Base-by-base conservation (phyloP, 768 basidiomycete genomes). In the Mrakia hoshinonis region DNA sequence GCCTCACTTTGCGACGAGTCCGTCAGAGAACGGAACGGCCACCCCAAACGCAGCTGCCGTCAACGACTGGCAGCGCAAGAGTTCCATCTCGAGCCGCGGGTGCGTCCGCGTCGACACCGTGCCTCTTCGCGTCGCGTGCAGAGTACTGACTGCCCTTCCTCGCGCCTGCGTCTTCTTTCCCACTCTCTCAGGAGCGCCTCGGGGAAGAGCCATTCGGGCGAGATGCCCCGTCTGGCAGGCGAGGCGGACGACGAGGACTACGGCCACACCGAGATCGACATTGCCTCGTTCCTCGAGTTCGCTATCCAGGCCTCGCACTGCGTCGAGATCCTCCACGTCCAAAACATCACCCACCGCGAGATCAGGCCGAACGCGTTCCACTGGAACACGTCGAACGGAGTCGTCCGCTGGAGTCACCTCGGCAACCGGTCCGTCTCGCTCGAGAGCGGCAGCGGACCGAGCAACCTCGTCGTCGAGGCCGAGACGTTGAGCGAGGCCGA, bases 211-310 rank as follows among this genome's bases (percentile, higher is more conserved):
- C 18, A 24, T 24, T 13, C n/a, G 24, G 29, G 9, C 22, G 34
- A 34, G 24, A 34, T 13, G 55, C 10, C 13, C 2, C 1, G 24
- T 10, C 38, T 24, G 29, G 70, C n/a, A 54, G 36, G 24, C 38
- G 46, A 38, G 51, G 26, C 38, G 34, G 48, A 15, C 1, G 58
- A 60, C 54, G 39, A 48, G 5, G 38, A 54, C 15, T 66, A 67
- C 18, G 55, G 18, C 39, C 24, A 24, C 18, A 51, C 69, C 64
- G 58, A 62, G 10, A 89, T 90, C 86, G 89, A 90, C 77, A 80
- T 90, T 22, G 87, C 87, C 18, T 85, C 87, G 0, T 90, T 89
- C 78, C 81, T 90, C 2, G 88, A 90, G 87, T 90, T 90, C 76
- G 85, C 88, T 10, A 87, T 89, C 49, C 87, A 89, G 75, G 86